Percentiles rank a stretch among this genome's conserved stretches.
phyloP scores from a whole-genome alignment of 192 early-diverging fungal species.

The Borealophlyctis nickersoniae region DNA sequence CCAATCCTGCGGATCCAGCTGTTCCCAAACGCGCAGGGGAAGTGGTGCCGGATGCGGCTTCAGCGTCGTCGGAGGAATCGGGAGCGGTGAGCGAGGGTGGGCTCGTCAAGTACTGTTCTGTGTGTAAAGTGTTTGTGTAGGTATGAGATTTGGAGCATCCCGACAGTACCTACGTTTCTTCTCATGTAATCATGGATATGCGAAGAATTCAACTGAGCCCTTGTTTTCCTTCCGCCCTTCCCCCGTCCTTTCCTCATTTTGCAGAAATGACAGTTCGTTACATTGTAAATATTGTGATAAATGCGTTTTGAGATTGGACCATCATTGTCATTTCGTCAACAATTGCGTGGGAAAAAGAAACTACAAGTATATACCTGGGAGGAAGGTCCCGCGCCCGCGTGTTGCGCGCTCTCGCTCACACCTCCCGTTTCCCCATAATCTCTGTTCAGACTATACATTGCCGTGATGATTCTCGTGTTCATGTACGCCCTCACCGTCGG shows the following conservation, averaged over 20 bases:
- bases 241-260: no score
- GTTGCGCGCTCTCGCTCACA: slow-evolving; percentile 3
- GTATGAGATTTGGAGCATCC: not conserved
- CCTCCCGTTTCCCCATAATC: no score
- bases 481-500: not conserved
- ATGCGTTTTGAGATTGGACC: slow-evolving; percentile 45
- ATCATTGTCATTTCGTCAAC: slow-evolving; percentile 54
- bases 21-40: not conserved
- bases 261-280: slow-evolving; percentile 26
- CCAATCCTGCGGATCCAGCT: slow-evolving; percentile 28
- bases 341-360: slow-evolving; percentile 47
- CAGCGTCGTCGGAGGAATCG: not conserved
- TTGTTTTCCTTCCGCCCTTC: no score
- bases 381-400: not conserved
- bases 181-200: not conserved
- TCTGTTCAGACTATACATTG: slow-evolving; percentile 14
- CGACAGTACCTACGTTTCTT: not conserved
- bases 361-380: slow-evolving; percentile 32
- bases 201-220: no score
- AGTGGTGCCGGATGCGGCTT: not conserved
- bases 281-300: slow-evolving; percentile 54
- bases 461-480: not conserved
- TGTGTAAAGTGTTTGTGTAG: slow-evolving; percentile 16
- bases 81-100: not conserved
- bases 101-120: slow-evolving; percentile 7